Evolutionary conservation across 495 filamentous ascomycete genomes (phyloP).

Genomic region (Cenococcum geophilum): DNA sequence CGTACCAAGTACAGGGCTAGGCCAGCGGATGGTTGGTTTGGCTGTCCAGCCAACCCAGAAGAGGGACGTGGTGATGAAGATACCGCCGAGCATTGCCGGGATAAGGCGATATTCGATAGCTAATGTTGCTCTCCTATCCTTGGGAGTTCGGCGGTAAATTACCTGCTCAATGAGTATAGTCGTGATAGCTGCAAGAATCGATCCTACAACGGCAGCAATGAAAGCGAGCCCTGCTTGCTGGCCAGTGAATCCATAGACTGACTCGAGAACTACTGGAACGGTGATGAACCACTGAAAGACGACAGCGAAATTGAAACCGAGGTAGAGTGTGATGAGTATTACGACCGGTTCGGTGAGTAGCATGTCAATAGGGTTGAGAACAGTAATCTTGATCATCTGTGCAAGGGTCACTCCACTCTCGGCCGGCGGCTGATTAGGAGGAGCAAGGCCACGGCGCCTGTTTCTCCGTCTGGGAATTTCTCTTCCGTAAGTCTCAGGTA

Average conservation of each 20-base stretch:
- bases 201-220: slow-evolving; percentile 26
- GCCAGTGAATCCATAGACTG: slow-evolving; percentile 38
- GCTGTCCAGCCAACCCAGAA: slow-evolving; percentile 38
- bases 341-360: slow-evolving; percentile 41
- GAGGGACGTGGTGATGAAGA: slow-evolving; percentile 19
- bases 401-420: slow-evolving; percentile 30
- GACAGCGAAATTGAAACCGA: slow-evolving; percentile 40
- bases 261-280: slow-evolving; percentile 38
- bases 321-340: slow-evolving; percentile 30
- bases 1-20: slow-evolving; percentile 31
- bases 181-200: slow-evolving; percentile 19
- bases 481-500: slow-evolving; percentile 42
- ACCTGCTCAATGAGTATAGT: slow-evolving; percentile 30
- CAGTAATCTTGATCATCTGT: slow-evolving; percentile 37
- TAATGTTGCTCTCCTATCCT: slow-evolving; percentile 6
- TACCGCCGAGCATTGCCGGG: slow-evolving; percentile 26
- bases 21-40: slow-evolving; percentile 20
- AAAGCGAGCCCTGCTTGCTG: slow-evolving; percentile 41
- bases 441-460: slow-evolving; percentile 23
- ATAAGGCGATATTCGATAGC: slow-evolving; percentile 33
- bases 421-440: slow-evolving; percentile 18
- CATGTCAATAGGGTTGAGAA: slow-evolving; percentile 38
- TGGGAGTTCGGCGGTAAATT: slow-evolving; percentile 10
- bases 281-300: slow-evolving; percentile 43
- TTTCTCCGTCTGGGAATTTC: slow-evolving; percentile 40